Base-by-base conservation (phyloP, 768 basidiomycete species). In the Amanita pallidorosea region DNA sequence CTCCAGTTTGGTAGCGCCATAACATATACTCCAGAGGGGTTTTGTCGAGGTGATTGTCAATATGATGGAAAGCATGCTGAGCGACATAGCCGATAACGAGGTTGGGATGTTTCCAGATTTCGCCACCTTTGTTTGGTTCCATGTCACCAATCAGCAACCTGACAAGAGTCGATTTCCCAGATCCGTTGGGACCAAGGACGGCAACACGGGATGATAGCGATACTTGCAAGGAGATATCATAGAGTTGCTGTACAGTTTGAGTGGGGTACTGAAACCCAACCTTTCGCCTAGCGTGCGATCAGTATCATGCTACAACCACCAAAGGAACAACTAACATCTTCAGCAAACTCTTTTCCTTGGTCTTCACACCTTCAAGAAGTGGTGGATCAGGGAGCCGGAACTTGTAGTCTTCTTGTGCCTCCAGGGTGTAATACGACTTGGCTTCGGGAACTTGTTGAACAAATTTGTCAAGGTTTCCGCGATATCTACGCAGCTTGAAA, bases 1-100 rank as follows among this genome's bases (percentile, higher is more conserved):
- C 94, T 68, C 94, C 94, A 53, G 94, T 97, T 80, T 97, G 94
- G 83, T 96, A 97, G 72, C 94, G 93, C 94, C 94, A 97, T 58
- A 97, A 74, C 90, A 97, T 92, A 79, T 97, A 97, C 74, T 97
- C 94, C 60, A 97, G 84, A 45, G 94, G 90, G 12, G 94, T 97
- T 80, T 93, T 95, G 79, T 97, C 94, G 65, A 97, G 88, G 65
- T 97, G 94, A 68, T 91, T 73, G 67, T 97, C 94, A 64, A 97
- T 97, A 69, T 97, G 94, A 77, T 97, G 94, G 93, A 97, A 97
- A 55, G 94, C 94, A 70, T 97, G 94, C 71, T 97, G 94, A 37
- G 94, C 94, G 58, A 97, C 94, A 73, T 97, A 97, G 63, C 94
- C 94, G 56, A 97, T 95, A 72, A 97, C 94, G 81, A 97, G 78